Base-by-base conservation (phyloP, 495 filamentous ascomycete genomes). In the Penicillium mononematosum region DNA sequence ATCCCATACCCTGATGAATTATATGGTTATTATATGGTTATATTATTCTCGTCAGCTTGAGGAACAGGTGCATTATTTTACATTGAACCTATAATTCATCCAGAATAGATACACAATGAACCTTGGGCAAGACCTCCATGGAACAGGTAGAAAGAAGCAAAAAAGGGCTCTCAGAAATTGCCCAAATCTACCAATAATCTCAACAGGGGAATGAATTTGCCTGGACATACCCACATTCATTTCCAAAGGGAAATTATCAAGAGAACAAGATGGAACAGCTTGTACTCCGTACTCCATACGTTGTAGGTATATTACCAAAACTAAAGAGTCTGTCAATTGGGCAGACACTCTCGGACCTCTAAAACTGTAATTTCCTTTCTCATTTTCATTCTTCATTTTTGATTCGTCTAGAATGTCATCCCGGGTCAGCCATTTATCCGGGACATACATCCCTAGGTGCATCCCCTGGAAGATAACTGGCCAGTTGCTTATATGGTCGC, bases 151-250 rank as follows among this genome's bases (percentile, higher is more conserved):
- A 39, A 17, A 3, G 36, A 8, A 39, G n/a, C 7, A 17, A n/a
- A 39, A 16, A 38, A 38, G 2, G 14, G n/a, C n/a, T 38, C 34
- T 16, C 34, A 38, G 5, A 17, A n/a, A 39, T 39, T 8, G 36
- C 36, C 34, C 14, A 11, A 8, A 17, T 17, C 36, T 39, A 17
- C 36, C 36, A 39, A 17, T 17, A 17, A 39, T 17, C n/a, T 2
- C 34, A 16, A 4, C 16, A 8, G 36, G 7, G 43, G 22, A 45
- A 25, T 22, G 43, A 24, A 25, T 14, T 24, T 10, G 44, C 25
- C 45, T 25, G 45, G 45, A 20, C 24, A 46, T 46, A 29, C 10
- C 45, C 45, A 48, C 27, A 48, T 48, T 48, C 45, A 47, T 47
- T 32, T 7, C 29, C 29, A 17, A 19, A 19, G 12, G 7, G 24